Conservation (phyloP, 495 filamentous ascomycete species). For the Usnea hakonensis region DNA sequence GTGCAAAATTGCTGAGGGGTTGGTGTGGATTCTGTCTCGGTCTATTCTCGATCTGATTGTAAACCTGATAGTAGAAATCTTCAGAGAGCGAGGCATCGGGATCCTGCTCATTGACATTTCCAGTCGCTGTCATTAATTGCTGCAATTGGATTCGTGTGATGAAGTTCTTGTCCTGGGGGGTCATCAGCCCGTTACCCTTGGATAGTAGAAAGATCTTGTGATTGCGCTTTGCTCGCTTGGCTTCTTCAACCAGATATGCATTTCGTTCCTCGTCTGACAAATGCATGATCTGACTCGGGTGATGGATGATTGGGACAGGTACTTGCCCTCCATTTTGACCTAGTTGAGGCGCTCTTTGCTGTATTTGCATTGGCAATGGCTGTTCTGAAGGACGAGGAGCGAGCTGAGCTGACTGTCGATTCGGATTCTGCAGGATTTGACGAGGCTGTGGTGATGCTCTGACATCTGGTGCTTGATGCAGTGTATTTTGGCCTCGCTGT, state of each 20-base stretch:
- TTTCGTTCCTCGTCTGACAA: constrained; percentile 72
- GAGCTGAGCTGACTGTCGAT: constrained; percentile 33
- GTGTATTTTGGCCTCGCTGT: constrained; percentile 34
- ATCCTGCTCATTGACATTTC: constrained; percentile 70
- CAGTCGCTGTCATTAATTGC: constrained; percentile 86
- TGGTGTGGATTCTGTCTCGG: constrained; percentile 81
- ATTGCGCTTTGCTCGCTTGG: constrained; percentile 91
- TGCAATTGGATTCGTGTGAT: constrained; percentile 96
- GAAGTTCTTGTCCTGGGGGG: constrained; percentile 98
- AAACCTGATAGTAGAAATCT: constrained; percentile 98
- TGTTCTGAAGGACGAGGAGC: constrained; percentile 26
- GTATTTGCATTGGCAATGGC: constrained; percentile 15
- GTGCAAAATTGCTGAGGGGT: constrained; percentile 89
- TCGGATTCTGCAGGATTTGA: constrained; percentile 44
- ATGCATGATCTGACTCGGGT: constrained; percentile 64
- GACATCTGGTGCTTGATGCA: constrained; percentile 24
- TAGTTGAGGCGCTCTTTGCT: constrained; percentile 25
- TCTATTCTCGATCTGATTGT: constrained; percentile 83
- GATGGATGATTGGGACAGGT: constrained; percentile 50
- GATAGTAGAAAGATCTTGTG: constrained; percentile 96
- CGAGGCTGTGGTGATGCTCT: constrained; percentile 28
- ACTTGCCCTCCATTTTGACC: constrained; percentile 20
- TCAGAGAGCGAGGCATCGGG: constrained; percentile 73
- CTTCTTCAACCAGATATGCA: constrained; percentile 78
- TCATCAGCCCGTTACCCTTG: constrained; percentile 95